A percentile compares a stretch with the other conserved stretches of the same genome.
phyloP scores from a whole-genome alignment of 768 basidiomycete genomes.

The Kwoniella sp. region DNA sequence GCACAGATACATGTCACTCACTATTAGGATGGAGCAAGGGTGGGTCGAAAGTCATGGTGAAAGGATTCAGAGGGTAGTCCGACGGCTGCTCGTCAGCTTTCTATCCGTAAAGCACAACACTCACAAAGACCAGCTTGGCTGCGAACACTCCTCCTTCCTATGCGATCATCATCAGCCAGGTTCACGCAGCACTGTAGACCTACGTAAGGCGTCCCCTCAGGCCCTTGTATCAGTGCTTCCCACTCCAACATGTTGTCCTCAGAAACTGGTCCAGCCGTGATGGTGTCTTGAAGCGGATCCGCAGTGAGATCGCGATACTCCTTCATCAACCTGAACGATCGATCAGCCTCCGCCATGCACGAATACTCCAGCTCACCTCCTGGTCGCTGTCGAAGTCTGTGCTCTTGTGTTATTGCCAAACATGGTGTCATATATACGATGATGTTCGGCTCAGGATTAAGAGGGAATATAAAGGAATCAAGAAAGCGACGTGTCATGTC shows the following conservation, averaged over 20 bases:
- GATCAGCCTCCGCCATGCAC: not conserved
- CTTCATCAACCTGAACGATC: constrained; percentile 50
- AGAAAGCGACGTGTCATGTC: not conserved
- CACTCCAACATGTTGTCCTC: constrained; percentile 94
- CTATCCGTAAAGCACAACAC: constrained; percentile 51
- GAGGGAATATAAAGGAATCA: not conserved
- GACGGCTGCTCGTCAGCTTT: constrained; percentile 63
- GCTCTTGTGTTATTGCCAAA: constrained; percentile 46
- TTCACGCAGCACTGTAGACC: constrained; percentile 49
- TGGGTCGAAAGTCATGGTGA: constrained; percentile 99
- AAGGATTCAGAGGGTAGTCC: constrained; percentile 96
- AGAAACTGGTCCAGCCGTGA: constrained; percentile 88
- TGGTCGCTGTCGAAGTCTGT: constrained; percentile 47
- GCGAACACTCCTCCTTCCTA: constrained; percentile 94
- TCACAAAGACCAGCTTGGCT: constrained; percentile 86
- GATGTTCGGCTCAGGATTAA: not conserved
- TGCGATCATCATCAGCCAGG: constrained; percentile 9
- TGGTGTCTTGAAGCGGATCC: constrained; percentile 66
- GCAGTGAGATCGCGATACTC: constrained; percentile 57
- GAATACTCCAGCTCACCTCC: constrained; percentile 30
- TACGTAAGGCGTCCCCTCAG: constrained; percentile 92
- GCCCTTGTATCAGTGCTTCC: constrained; percentile 92
- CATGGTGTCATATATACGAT: not conserved
- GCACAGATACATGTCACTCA: no score
- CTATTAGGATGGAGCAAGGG: constrained; percentile 97